Evolutionary conservation across 2,329 filamentous ascomycete species (phyloP).

Genomic region (Rhynchosporium graminicola): DNA sequence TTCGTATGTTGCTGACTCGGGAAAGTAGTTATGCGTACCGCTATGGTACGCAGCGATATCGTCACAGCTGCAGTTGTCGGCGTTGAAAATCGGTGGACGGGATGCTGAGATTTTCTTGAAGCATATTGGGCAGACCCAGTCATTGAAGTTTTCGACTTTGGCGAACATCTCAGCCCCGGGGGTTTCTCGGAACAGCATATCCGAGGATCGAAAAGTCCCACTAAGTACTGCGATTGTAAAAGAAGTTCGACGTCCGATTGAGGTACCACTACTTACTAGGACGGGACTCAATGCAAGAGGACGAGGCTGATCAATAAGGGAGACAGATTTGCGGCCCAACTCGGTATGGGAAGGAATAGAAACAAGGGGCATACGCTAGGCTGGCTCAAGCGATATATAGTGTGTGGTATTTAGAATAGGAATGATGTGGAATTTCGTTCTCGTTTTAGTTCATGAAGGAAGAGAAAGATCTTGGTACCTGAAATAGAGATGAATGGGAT

Average conservation of each 20-base stretch:
- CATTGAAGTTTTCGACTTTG: conserved; percentile 23
- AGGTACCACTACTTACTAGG: conserved; percentile 21
- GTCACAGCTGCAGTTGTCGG: conserved; percentile 35
- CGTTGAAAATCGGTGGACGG: conserved; percentile 33
- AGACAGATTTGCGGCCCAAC: conserved; percentile 25
- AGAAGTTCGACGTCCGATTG: background rate
- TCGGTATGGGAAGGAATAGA: background rate
- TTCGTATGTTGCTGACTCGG: conserved; percentile 12
- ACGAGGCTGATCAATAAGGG: conserved; percentile 28
- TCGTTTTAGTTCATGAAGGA: background rate
- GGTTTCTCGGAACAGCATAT: conserved; percentile 21
- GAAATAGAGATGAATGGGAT: background rate
- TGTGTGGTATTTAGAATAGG: conserved; percentile 3
- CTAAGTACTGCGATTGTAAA: conserved; percentile 17
- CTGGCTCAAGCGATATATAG: background rate
- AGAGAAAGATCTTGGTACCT: background rate
- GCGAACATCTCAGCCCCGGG: conserved; percentile 14
- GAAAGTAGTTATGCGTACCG: conserved; percentile 1
- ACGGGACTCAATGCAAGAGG: conserved; percentile 19
- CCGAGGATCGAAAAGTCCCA: conserved; percentile 18
- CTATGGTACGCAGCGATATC: conserved; percentile 22
- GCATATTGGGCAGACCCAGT: conserved; percentile 32
- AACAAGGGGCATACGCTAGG: background rate
- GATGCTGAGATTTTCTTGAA: conserved; percentile 31
- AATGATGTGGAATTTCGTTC: background rate